Conservation (phyloP, 495 filamentous ascomycete species). For the Podospora didyma region DNA sequence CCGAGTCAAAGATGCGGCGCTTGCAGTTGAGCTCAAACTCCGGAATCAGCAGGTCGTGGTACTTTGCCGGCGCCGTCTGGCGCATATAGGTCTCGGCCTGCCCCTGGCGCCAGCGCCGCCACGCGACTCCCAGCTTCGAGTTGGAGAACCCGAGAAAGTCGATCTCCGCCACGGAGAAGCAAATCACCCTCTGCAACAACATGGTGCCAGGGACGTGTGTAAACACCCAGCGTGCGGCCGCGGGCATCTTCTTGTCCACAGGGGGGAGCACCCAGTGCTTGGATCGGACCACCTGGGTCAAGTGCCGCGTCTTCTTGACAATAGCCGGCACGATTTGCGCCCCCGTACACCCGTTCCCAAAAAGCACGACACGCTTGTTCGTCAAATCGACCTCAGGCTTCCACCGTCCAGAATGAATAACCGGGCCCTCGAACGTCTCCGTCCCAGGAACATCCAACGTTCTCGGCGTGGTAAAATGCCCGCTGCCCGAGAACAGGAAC, state of each 20-base stretch:
- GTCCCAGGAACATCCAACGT: slow-evolving; percentile 46
- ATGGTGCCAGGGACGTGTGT: neutral
- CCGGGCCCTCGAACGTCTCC: slow-evolving; percentile 49
- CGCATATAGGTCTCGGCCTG: slow-evolving; percentile 30
- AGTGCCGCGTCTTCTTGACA: slow-evolving; percentile 11
- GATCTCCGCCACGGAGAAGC: slow-evolving; percentile 13
- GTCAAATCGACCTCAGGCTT: slow-evolving; percentile 39
- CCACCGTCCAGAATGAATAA: slow-evolving; percentile 61
- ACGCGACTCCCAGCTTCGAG: slow-evolving; percentile 7
- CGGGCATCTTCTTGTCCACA: slow-evolving; percentile 11
- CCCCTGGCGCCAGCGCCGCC: slow-evolving; percentile 8
- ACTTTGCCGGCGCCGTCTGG: slow-evolving; percentile 33
- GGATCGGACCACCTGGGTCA: slow-evolving; percentile 36
- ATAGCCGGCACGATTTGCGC: slow-evolving; percentile 42
- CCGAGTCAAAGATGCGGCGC: slow-evolving; percentile 39
- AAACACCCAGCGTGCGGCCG: too few relatives aligned
- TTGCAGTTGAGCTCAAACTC: slow-evolving; percentile 43
- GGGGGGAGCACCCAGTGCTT: slow-evolving; percentile 36
- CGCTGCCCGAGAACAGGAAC: slow-evolving; percentile 48
- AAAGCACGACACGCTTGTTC: slow-evolving; percentile 53
- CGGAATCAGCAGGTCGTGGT: slow-evolving; percentile 36
- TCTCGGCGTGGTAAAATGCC: slow-evolving; percentile 40
- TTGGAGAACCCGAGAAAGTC: slow-evolving; percentile 24
- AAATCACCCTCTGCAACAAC: slow-evolving; percentile 17
- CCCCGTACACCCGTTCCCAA: slow-evolving; percentile 59